Evolutionary conservation across 208 protist genomes (phyloP).

Genomic region (Leptomonas seymouri): DNA sequence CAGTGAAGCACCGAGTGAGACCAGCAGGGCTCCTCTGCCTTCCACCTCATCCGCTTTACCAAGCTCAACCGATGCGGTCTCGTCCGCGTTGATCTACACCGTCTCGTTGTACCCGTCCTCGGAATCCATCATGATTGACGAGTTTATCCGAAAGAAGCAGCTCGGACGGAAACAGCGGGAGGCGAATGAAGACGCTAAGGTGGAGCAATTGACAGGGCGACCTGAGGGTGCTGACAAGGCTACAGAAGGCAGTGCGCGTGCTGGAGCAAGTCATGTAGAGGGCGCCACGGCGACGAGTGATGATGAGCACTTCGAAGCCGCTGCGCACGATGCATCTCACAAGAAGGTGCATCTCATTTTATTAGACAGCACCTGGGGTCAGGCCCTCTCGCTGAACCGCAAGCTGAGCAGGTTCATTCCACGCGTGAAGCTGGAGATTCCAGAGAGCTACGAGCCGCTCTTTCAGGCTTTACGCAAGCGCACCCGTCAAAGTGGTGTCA

Average conservation of each 20-base stretch:
- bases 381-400: conserved; percentile 76
- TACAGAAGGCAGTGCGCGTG: neutral
- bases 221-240: neutral
- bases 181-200: neutral
- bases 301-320: neutral
- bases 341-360: conserved; percentile 65
- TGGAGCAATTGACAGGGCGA: neutral
- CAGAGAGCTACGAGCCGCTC: conserved; percentile 57
- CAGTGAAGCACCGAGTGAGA: neutral
- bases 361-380: conserved; percentile 82
- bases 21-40: neutral
- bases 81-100: conserved; percentile 15
- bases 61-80: too few relatives aligned
- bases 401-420: conserved; percentile 62
- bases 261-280: neutral
- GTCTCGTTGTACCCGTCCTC: conserved; percentile 57
- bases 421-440: conserved; percentile 58
- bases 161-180: neutral
- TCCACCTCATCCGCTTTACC: neutral
- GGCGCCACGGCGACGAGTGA: neutral
- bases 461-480: conserved; percentile 74
- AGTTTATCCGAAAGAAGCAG: conserved; percentile 15
- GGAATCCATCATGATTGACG: conserved; percentile 17
- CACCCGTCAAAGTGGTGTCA: conserved; percentile 71
- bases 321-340: neutral